Conservation (phyloP, 2,329 filamentous ascomycete species). For the Penicillium italicum region DNA sequence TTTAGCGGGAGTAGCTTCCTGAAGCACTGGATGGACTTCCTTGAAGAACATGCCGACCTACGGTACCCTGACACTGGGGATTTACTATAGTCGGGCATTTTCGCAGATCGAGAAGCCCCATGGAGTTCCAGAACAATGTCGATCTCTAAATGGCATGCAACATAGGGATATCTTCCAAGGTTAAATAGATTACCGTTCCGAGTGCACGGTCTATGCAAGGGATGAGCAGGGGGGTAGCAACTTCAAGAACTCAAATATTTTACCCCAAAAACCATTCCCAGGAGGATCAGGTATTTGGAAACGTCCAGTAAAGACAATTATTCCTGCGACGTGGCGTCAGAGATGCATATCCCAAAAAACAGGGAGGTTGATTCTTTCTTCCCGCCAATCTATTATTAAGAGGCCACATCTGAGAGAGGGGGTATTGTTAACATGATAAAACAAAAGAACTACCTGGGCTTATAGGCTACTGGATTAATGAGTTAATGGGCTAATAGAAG, state of each 20-base stretch:
- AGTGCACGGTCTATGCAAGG: background rate
- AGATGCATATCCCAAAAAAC: constrained; percentile 15
- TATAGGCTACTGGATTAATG: background rate
- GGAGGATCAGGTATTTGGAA: background rate
- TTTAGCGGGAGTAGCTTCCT: constrained; percentile 77
- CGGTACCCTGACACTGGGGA: constrained; percentile 69
- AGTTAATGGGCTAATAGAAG: background rate
- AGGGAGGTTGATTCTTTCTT: background rate
- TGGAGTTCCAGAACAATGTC: background rate
- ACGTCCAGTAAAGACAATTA: background rate
- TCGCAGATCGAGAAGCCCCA: background rate
- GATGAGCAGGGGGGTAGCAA: background rate
- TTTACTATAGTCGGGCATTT: constrained; percentile 19
- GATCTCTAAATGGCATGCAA: background rate
- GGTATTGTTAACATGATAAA: background rate
- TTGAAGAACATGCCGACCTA: constrained; percentile 86
- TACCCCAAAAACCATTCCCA: background rate
- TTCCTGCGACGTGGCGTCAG: background rate
- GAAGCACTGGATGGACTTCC: constrained; percentile 83
- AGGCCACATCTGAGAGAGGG: background rate
- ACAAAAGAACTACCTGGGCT: background rate
- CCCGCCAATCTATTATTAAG: background rate
- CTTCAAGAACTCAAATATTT: background rate
- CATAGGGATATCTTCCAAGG: background rate
- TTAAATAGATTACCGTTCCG: constrained; percentile 9